phyloP scores from a whole-genome alignment of 2,329 filamentous ascomycete genomes.

The Madurella fahalii region DNA sequence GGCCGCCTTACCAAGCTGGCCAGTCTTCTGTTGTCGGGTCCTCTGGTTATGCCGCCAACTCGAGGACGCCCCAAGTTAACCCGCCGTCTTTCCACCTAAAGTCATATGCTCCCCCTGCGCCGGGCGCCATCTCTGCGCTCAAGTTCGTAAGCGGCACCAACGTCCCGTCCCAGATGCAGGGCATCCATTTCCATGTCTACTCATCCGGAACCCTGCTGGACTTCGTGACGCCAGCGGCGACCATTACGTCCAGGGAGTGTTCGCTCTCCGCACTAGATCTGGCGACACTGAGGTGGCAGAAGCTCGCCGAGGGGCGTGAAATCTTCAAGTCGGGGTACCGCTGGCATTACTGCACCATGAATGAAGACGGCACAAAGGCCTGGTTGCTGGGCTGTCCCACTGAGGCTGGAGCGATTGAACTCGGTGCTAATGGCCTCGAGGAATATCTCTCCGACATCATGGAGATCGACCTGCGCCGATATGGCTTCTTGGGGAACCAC shows the following conservation, averaged over 20 bases:
- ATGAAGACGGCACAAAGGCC: constrained; percentile 90
- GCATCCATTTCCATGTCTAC: constrained; percentile 93
- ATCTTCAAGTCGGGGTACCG: constrained; percentile 89
- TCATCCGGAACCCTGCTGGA: constrained; percentile 90
- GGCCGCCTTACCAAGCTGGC: constrained; percentile 48
- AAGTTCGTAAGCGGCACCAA: constrained; percentile 86
- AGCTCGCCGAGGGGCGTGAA: constrained; percentile 87
- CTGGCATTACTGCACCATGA: constrained; percentile 98
- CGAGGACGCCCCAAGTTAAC: constrained; percentile 62
- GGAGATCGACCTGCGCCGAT: constrained; percentile 86
- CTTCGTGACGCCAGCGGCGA: constrained; percentile 87
- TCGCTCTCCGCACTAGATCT: constrained; percentile 87
- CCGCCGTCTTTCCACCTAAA: constrained; percentile 63
- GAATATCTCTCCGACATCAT: constrained; percentile 94
- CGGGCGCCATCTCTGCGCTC: constrained; percentile 82
- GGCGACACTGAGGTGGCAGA: constrained; percentile 85
- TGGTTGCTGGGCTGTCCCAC: constrained; percentile 93
- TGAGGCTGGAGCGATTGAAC: constrained; percentile 61
- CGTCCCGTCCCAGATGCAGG: constrained; percentile 82
- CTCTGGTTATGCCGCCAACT: constrained; percentile 65
- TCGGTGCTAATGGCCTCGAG: constrained; percentile 68
- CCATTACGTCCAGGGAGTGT: constrained; percentile 81
- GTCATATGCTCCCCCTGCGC: constrained; percentile 76
- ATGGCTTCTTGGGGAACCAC: constrained; percentile 83
- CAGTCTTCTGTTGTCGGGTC: constrained; percentile 51